Conservation (phyloP, 2,329 filamentous ascomycete species). For the Daldinia sp. region DNA sequence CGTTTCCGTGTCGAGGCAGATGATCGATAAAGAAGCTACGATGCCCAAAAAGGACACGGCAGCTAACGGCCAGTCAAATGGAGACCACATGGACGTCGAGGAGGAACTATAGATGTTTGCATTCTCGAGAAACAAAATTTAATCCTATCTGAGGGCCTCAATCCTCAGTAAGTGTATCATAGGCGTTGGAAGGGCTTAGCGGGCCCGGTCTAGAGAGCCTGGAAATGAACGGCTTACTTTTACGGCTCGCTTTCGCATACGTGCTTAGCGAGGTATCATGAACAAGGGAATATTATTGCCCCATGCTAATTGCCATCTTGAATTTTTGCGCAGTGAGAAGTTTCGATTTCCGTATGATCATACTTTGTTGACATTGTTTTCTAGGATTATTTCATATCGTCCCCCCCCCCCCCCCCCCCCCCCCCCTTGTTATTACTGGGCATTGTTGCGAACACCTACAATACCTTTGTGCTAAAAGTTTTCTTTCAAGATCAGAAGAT, state of each 20-base stretch:
- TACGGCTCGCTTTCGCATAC: conserved; percentile 29
- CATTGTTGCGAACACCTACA: neutral
- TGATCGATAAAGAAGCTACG: conserved; percentile 99
- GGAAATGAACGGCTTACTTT: conserved; percentile 50
- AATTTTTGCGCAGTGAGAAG: neutral
- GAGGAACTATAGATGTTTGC: conserved; percentile 56
- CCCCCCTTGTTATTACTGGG: neutral
- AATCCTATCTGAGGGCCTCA: conserved; percentile 41
- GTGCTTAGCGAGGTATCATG: conserved; percentile 16
- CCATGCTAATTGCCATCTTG: conserved; percentile 12
- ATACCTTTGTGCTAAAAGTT: neutral
- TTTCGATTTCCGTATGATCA: neutral
- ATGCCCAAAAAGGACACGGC: conserved; percentile 78
- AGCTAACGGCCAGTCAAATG: conserved; percentile 65
- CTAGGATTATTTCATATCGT: neutral
- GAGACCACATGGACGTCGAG: conserved; percentile 75
- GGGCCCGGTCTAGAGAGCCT: conserved; percentile 47
- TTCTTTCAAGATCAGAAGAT: neutral
- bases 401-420: no score
- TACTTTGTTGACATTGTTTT: conserved; percentile 2
- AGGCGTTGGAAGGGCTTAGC: conserved; percentile 49
- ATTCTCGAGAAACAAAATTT: conserved; percentile 24
- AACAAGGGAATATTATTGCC: conserved; percentile 19
- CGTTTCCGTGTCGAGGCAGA: conserved; percentile 95
- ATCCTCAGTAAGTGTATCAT: conserved; percentile 51